Conservation (phyloP, 352 stramenopile genomes). For the Globisporangium rhizosaccharum region DNA sequence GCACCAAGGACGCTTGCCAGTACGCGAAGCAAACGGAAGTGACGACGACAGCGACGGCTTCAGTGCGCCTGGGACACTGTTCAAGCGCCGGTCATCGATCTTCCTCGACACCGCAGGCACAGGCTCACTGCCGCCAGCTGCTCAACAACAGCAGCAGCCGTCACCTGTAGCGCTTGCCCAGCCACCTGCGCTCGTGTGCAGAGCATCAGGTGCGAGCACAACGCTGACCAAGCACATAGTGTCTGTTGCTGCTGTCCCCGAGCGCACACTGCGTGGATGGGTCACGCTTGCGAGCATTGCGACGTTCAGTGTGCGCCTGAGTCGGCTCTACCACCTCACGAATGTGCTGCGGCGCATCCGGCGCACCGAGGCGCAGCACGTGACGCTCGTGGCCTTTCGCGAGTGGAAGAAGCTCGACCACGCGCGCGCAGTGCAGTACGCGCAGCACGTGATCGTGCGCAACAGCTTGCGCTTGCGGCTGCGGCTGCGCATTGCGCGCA, state of each 20-base stretch:
- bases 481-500: constrained; percentile 31
- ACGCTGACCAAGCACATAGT: background rate
- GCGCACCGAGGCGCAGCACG: constrained; percentile 21
- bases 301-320: constrained; percentile 34
- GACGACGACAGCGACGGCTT: constrained; percentile 1
- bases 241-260: background rate
- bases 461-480: constrained; percentile 38
- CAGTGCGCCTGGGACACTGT: background rate
- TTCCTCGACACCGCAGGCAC: constrained; percentile 17
- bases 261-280: constrained; percentile 25
- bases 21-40: background rate
- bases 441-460: constrained; percentile 23
- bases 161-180: background rate
- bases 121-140: background rate
- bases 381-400: constrained; percentile 27
- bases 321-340: constrained; percentile 20
- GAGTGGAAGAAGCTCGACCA: constrained; percentile 34
- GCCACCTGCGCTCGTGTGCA: background rate
- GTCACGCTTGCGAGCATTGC: constrained; percentile 32
- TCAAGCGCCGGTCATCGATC: constrained; percentile 31
- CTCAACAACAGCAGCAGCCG: constrained; percentile 1
- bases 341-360: constrained; percentile 19
- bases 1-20: background rate
- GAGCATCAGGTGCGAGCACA: background rate
- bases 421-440: constrained; percentile 18